Conservation (phyloP, 2,329 filamentous ascomycete genomes). For the Chrysoporthe puriensis region DNA sequence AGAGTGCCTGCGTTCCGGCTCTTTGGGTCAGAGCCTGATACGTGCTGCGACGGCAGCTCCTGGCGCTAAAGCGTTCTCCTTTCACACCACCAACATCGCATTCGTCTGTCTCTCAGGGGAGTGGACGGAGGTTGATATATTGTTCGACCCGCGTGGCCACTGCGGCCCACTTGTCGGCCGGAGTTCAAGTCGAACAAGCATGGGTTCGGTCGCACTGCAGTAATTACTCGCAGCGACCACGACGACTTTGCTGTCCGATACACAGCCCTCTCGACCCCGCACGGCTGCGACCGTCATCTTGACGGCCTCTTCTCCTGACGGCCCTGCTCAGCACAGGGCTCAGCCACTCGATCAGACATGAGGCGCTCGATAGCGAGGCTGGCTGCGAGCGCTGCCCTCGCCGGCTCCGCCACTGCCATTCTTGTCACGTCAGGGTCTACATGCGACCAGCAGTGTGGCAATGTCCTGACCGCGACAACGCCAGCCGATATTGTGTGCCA, state of each 20-base stretch:
- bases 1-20: neutral
- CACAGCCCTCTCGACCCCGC: slow-evolving; percentile 21
- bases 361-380: slow-evolving; percentile 24
- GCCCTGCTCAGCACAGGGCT: slow-evolving; percentile 3
- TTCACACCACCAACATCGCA: slow-evolving; percentile 23
- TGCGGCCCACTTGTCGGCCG: slow-evolving; percentile 5
- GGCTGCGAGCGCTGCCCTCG: slow-evolving; percentile 27
- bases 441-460: slow-evolving; percentile 57
- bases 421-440: slow-evolving; percentile 52
- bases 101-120: neutral
- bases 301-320: slow-evolving; percentile 3
- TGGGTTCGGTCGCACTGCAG: slow-evolving; percentile 23
- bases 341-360: slow-evolving; percentile 19
- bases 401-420: slow-evolving; percentile 38
- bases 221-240: slow-evolving; percentile 21
- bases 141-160: slow-evolving; percentile 12
- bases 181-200: neutral
- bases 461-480: slow-evolving; percentile 52
- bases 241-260: slow-evolving; percentile 3
- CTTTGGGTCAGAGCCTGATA: slow-evolving; percentile 3
- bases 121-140: slow-evolving; percentile 18
- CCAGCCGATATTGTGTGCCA: slow-evolving; percentile 53
- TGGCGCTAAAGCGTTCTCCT: slow-evolving; percentile 23
- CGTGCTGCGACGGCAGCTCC: neutral
- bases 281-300: slow-evolving; percentile 3